These are phyloP conservation scores for Chlorokybus atmophyticus DNA, from an alignment of 139 green algal species.

Conservation along the genomic window DNA sequence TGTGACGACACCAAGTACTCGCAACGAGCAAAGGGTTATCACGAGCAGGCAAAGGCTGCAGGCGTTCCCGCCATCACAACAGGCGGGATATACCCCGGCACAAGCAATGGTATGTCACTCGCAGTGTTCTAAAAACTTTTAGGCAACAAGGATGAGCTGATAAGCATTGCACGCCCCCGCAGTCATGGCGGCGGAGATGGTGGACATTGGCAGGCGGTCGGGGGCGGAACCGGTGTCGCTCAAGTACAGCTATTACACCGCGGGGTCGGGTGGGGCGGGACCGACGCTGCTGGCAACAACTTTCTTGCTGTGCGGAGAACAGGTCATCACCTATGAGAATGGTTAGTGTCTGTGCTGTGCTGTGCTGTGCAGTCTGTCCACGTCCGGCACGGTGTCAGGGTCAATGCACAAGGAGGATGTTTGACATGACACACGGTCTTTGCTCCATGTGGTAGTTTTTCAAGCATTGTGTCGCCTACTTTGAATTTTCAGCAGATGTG, in stretches of 20 bases:
- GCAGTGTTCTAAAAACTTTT: too few species aligned
- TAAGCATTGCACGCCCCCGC: too few species aligned
- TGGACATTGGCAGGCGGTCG: conserved; percentile 38
- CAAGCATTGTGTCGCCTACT: too few species aligned
- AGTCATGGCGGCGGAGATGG: conserved; percentile 83
- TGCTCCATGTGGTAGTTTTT: too few species aligned
- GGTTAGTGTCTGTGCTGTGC: too few species aligned
- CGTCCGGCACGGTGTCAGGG: too few species aligned
- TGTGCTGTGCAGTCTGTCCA: too few species aligned
- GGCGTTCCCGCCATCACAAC: conserved; percentile 80
- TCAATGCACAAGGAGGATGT: too few species aligned
- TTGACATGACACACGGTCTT: too few species aligned
- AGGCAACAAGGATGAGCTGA: too few species aligned
- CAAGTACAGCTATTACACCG: conserved; percentile 30
- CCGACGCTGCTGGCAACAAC: conserved; percentile 86
- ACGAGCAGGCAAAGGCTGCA: conserved; percentile 41
- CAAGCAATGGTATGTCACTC: conserved; percentile 45
- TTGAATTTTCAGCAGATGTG: too few species aligned
- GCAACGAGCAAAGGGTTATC: conserved; percentile 37
- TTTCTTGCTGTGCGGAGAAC: conserved; percentile 37
- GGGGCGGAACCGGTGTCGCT: background rate
- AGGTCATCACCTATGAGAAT: conserved; percentile 12
- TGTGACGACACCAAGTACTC: conserved; percentile 78
- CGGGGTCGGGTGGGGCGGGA: conserved; percentile 74
- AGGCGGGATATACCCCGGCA: conserved; percentile 73